Percentiles rank a stretch among this genome's conserved stretches.
phyloP scores from a whole-genome alignment of 768 basidiomycete species.

The Rhizopogon vulgaris region DNA sequence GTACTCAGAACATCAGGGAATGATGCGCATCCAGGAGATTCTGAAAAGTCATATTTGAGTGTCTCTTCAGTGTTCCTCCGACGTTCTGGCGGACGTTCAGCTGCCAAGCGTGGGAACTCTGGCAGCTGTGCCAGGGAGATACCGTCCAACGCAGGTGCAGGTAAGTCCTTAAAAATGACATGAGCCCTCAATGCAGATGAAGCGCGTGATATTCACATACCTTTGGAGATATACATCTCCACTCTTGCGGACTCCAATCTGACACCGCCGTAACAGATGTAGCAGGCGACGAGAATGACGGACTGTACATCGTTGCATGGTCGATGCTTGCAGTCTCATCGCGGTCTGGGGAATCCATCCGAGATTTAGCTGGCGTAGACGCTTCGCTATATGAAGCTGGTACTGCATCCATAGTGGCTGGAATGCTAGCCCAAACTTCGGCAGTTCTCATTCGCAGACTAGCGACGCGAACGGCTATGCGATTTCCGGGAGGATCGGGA shows the following conservation, averaged over 20 bases:
- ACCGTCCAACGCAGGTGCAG: neutral
- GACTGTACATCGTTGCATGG: neutral
- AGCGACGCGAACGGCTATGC: slow-evolving; percentile 16
- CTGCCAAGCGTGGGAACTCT: neutral
- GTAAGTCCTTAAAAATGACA: neutral
- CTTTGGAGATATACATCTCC: neutral
- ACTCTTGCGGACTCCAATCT: neutral
- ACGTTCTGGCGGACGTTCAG: neutral
- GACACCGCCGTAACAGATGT: neutral
- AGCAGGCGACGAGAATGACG: neutral
- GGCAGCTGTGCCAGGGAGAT: neutral
- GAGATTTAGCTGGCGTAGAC: neutral
- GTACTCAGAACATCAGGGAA: neutral
- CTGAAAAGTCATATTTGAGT: neutral
- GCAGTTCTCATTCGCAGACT: slow-evolving; percentile 23
- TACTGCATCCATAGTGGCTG: slow-evolving; percentile 13
- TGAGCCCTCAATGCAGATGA: neutral
- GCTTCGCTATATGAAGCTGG: neutral
- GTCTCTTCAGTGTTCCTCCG: neutral
- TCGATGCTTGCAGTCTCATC: neutral
- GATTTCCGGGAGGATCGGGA: slow-evolving; percentile 10
- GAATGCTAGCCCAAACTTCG: slow-evolving; percentile 19
- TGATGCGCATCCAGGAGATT: neutral
- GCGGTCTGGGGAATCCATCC: neutral
- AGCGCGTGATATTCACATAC: neutral